These are phyloP conservation scores for Sideroxylon spinosum DNA, from an alignment of 179 eudicot genomes.

Conservation along the genomic window DNA sequence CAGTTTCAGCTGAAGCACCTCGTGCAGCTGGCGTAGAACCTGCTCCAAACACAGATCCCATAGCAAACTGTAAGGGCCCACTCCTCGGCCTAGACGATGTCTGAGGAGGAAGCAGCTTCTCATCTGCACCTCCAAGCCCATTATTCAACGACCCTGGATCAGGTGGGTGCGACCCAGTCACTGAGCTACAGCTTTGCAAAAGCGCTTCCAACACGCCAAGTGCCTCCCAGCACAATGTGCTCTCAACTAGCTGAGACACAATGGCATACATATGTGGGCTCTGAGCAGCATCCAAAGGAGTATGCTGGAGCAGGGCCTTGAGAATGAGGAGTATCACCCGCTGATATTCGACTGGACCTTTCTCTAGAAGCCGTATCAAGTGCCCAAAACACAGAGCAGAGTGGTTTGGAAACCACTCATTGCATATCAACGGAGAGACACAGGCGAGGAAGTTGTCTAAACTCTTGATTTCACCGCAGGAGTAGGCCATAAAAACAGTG, in stretches of 20 bases:
- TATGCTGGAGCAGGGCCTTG: slow-evolving; percentile 89
- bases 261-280: slow-evolving; percentile 99
- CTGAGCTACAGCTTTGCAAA: slow-evolving; percentile 84
- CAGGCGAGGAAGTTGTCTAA: slow-evolving; percentile 78
- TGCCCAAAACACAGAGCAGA: slow-evolving; percentile 95
- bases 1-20: slow-evolving; percentile 42
- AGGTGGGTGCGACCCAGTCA: slow-evolving; percentile 55
- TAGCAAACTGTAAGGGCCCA: slow-evolving; percentile 68
- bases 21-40: slow-evolving; percentile 23
- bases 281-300: slow-evolving; percentile 96
- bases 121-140: slow-evolving; percentile 59
- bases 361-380: slow-evolving; percentile 68
- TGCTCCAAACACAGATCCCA: slow-evolving; percentile 58
- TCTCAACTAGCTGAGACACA: slow-evolving; percentile 94
- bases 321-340: slow-evolving; percentile 81
- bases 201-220: slow-evolving; percentile 94
- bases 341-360: slow-evolving; percentile 86
- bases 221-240: slow-evolving; percentile 96
- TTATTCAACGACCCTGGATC: slow-evolving; percentile 60
- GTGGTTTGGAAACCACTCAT: slow-evolving; percentile 94
- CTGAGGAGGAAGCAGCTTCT: slow-evolving; percentile 74
- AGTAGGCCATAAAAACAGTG: slow-evolving; percentile 72
- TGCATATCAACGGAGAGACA: slow-evolving; percentile 79
- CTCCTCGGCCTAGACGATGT: slow-evolving; percentile 88
- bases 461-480: slow-evolving; percentile 76